Evolutionary conservation across 768 basidiomycete genomes (phyloP).

Genomic region (Fistulinella prunicolor): DNA sequence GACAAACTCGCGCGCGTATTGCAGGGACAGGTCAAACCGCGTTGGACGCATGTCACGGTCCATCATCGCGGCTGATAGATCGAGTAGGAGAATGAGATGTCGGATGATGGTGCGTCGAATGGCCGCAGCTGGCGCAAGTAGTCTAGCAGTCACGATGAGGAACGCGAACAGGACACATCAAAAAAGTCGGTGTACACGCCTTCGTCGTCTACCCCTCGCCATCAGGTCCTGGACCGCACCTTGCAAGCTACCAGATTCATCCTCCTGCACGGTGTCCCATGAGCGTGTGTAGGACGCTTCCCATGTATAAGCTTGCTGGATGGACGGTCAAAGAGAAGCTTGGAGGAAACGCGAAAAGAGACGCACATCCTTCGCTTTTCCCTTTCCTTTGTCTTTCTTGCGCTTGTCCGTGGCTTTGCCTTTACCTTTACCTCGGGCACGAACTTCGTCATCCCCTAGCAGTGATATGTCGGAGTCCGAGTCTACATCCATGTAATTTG

Average conservation of each 20-base stretch:
- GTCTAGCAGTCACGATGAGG: constrained; percentile 39
- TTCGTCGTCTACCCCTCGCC: constrained; percentile 77
- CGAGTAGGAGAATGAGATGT: constrained; percentile 89
- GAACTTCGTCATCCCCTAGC: constrained; percentile 45
- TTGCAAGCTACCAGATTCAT: constrained; percentile 88
- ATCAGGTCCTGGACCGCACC: constrained; percentile 87
- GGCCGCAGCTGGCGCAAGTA: constrained; percentile 79
- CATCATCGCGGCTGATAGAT: constrained; percentile 88
- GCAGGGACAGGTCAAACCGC: constrained; percentile 85
- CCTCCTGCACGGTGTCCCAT: constrained; percentile 98
- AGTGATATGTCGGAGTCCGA: constrained; percentile 74
- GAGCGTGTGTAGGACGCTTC: constrained; percentile 92
- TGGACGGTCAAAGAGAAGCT: constrained; percentile 3
- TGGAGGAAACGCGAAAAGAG: background rate
- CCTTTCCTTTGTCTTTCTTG: constrained; percentile 51
- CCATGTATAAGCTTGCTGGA: constrained; percentile 87
- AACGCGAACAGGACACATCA: constrained; percentile 1
- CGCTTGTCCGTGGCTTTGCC: constrained; percentile 50
- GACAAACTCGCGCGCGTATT: constrained; percentile 90
- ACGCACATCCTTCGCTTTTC: constrained; percentile 34
- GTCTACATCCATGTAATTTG: constrained; percentile 52
- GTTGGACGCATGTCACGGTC: constrained; percentile 97
- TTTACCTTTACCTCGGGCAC: constrained; percentile 57
- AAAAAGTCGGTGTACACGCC: constrained; percentile 48
- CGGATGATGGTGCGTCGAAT: constrained; percentile 95